Base-by-base conservation (phyloP, 106 monocot genomes). In the Agapanthus africanus region DNA sequence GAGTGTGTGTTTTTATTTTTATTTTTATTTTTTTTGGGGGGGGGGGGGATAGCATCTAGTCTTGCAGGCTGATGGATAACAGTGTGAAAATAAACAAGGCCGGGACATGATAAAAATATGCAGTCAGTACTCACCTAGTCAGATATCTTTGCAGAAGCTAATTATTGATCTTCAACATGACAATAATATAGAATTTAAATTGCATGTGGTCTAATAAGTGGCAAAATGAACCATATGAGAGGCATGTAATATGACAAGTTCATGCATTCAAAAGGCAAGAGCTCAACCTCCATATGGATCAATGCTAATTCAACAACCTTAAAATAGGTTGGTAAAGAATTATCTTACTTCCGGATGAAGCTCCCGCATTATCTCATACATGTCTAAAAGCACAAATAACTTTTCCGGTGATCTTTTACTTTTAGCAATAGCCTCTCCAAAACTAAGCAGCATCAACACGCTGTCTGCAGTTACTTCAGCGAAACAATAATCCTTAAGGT, bases 321-420 rank as follows among this genome's bases (percentile, higher is more conserved):
- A 64, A 39, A 19, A 38, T 38, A 35, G 11, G 4, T 35, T 23
- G 10, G 39, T 23, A 64, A 37, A 28, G 8, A 40, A 15, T 65
- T 4, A 40, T 2, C 69, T 57, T 75, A 95, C 95, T 80, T 95
- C 95, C 19, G 91, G 60, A 65, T 88, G 82, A 78, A 95, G 86
- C 71, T 95, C 95, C 28, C 74, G 85, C 95, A 95, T 88, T 65
- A 88, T 79, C 82, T 95, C 95, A 72, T 88, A 95, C 95, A 95
- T 95, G 76, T 95, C 95, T 19, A 95, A 76, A 73, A 95, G 87
- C 21, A 95, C 95, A 74, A 95, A 95, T 72, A 95, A 73, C 72
- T 91, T 95, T 71, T 95, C 91, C n/a, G 95, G 95, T 26, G 91
- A 95, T 28, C 95, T 78, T 78, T 91, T 95, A 64, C 91, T 91